Conservation (phyloP, 805 yeast genomes). For the Starmerella khaoyaiensis region DNA sequence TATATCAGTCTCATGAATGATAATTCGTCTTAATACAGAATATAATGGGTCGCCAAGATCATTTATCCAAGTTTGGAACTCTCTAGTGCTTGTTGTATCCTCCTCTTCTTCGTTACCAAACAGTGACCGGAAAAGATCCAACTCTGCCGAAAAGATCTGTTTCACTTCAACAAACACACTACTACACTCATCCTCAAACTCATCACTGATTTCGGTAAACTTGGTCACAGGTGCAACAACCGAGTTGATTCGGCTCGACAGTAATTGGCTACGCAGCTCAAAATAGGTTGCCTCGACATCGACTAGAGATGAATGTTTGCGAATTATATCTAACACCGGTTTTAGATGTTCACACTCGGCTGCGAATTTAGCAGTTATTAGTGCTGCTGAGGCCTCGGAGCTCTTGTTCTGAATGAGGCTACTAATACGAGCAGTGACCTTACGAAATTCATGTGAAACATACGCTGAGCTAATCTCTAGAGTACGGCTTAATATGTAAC, state of each 20-base stretch:
- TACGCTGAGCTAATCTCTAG: constrained; percentile 62
- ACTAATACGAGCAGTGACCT: constrained; percentile 4
- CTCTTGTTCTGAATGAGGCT: constrained; percentile 4
- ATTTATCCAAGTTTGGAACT: constrained; percentile 46
- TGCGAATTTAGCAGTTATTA: constrained; percentile 19
- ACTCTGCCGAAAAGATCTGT: constrained; percentile 44
- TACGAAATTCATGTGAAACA: constrained; percentile 32
- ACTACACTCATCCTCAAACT: constrained; percentile 22
- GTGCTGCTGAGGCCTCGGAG: constrained; percentile 13
- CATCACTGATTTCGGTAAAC: constrained; percentile 15
- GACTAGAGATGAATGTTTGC: constrained; percentile 7
- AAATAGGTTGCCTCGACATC: constrained; percentile 14
- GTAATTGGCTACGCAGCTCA: constrained; percentile 7
- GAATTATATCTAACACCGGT: constrained; percentile 10
- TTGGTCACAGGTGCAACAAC: constrained; percentile 21
- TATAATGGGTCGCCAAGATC: constrained; percentile 65
- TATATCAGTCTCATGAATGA: constrained; percentile 60
- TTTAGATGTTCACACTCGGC: constrained; percentile 11
- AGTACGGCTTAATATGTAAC: constrained; percentile 73
- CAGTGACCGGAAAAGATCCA: constrained; percentile 41
- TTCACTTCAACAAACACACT: constrained; percentile 53
- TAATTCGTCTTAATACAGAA: constrained; percentile 50
- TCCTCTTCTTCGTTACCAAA: constrained; percentile 32
- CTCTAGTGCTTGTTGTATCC: constrained; percentile 14
- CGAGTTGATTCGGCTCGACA: constrained; percentile 6